These are phyloP conservation scores for Dalbergia cultrata DNA, from an alignment of 306 rosid genomes.

Conservation along the genomic window DNA sequence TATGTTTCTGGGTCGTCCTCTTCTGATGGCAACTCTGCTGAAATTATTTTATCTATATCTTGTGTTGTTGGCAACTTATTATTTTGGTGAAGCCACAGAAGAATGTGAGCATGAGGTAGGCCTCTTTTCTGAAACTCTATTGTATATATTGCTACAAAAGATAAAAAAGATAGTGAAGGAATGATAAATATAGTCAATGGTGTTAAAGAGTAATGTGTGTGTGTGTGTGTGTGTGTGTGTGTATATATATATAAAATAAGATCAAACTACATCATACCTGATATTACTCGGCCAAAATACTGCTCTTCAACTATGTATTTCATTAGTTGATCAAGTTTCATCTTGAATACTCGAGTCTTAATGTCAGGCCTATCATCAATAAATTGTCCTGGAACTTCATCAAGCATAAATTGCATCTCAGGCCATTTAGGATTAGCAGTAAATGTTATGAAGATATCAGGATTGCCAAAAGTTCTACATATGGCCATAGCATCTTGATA, in stretches of 20 bases:
- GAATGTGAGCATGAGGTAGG: not conserved
- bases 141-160: not conserved
- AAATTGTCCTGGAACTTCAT: not conserved
- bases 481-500: constrained; percentile 30
- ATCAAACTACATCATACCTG: not conserved
- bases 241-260: too few relatives aligned
- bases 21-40: not conserved
- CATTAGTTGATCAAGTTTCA: constrained; percentile 16
- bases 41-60: constrained; percentile 2
- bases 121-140: constrained; percentile 21
- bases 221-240: too few relatives aligned
- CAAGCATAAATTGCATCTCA: not conserved
- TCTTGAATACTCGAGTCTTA: not conserved
- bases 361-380: constrained; percentile 3
- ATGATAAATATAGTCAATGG: too few relatives aligned
- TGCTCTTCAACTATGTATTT: not conserved
- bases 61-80: not conserved
- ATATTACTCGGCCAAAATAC: not conserved
- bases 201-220: too few relatives aligned
- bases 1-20: not conserved
- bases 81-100: not conserved
- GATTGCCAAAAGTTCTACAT: not conserved
- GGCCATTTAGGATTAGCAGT: constrained; percentile 1
- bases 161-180: too few relatives aligned
- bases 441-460: constrained; percentile 16